Base-by-base conservation (phyloP, 352 stramenopile genomes). In the Pelagophyceae sp. region DNA sequence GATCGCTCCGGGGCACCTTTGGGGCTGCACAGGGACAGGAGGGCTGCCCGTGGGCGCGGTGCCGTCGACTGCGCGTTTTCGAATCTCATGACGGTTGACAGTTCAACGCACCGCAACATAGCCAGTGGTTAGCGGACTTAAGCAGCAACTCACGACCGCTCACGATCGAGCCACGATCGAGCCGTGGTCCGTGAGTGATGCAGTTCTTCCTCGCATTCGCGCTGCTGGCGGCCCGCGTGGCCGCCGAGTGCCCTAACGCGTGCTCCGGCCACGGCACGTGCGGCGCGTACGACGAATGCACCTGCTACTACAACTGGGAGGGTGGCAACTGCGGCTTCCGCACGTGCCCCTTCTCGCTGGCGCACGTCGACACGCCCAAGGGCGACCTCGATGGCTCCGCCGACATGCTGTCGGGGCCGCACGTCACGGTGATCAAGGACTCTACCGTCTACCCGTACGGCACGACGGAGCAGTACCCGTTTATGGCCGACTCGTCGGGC, bases 281-380 rank as follows among this genome's bases (percentile, higher is more conserved):
- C 78, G 87, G 85, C 76, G 79, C 83, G 75, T 90, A 87, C 83
- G 86, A 93, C 75, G 85, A 90, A 76, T 93, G 88, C 76, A 80
- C 82, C 29, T 96, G 91, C 84, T 90, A 93, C 82, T 85, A 86
- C 51, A 93, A 93, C 79, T 96, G 86, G 85, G 81, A 88, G 76
- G 82, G 77, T 31, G 81, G 82, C 50, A 83, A 90, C 83, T 90
- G 85, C 82, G 86, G 80, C 51, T 78, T 87, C 72, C 79, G 85
- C 82, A 77, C 83, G 79, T 86, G 77, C 63, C 80, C 80, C 32
- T 85, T 85, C 71, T 90, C 90, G 71, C 88, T 86, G 40, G 88
- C 93, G 0, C 91, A 95, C 78, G 87, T 94, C 6, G 93, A 97
- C 82, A 95, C 90, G 32, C 92, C 93, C 32, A 92, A 91, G 76